Conservation (phyloP, 768 basidiomycete genomes). For the Obba rivulosa region DNA sequence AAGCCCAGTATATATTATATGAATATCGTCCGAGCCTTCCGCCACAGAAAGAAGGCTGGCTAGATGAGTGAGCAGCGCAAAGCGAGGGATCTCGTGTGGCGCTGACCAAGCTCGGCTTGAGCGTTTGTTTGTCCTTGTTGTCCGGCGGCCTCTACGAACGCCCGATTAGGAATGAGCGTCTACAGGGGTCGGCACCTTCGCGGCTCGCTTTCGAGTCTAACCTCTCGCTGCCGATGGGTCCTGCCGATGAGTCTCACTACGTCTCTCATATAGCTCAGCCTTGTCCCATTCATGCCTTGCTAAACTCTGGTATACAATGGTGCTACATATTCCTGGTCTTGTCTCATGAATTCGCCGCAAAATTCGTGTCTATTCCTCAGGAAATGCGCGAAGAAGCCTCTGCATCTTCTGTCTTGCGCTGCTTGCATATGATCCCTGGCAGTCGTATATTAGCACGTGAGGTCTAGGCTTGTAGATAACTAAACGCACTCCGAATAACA, state of each 20-base stretch:
- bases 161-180: neutral
- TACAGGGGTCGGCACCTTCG: too few species aligned
- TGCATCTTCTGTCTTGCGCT: conserved; percentile 48
- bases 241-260: too few species aligned
- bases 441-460: neutral
- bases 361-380: neutral
- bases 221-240: too few species aligned
- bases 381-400: conserved; percentile 33
- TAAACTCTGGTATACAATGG: neutral
- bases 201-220: too few species aligned
- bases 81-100: conserved; percentile 8
- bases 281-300: too few species aligned
- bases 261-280: too few species aligned
- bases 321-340: neutral
- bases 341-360: neutral
- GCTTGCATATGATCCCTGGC: conserved; percentile 44
- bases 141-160: neutral
- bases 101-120: conserved; percentile 7
- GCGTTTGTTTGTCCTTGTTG: conserved; percentile 12
- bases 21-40: too few species aligned
- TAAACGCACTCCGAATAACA: conserved; percentile 66
- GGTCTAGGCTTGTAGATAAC: neutral
- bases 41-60: neutral
- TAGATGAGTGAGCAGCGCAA: neutral
- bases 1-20: too few species aligned